phyloP scores from a whole-genome alignment of 352 stramenopile species.

The Phytophthora europaea region DNA sequence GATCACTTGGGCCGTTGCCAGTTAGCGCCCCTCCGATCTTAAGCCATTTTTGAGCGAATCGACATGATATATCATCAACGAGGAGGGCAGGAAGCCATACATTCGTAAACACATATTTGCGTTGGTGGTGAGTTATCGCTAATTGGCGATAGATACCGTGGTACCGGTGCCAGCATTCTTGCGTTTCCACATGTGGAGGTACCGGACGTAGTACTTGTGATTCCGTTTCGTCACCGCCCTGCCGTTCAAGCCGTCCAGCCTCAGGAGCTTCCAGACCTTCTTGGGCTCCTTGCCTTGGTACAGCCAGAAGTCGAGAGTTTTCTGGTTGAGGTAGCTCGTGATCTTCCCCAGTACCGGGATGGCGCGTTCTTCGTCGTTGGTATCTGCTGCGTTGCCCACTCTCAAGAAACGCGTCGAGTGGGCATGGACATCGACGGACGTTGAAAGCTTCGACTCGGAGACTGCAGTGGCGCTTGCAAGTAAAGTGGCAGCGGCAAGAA shows the following conservation, averaged over 20 bases:
- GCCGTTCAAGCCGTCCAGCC: background rate
- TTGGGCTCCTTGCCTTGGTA: conserved; percentile 4
- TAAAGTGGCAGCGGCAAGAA: background rate
- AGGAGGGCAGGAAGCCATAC: too few relatives aligned
- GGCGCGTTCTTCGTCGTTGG: background rate
- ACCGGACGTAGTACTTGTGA: conserved; percentile 6
- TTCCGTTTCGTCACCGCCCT: background rate
- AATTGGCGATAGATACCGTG: background rate
- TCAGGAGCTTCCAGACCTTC: background rate
- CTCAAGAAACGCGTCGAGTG: background rate
- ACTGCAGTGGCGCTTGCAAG: background rate
- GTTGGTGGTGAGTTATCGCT: background rate
- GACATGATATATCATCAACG: too few relatives aligned
- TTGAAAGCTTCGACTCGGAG: background rate
- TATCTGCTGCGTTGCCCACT: background rate
- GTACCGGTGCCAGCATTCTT: background rate
- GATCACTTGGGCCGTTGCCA: background rate
- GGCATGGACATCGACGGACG: background rate
- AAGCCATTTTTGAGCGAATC: background rate
- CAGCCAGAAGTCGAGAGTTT: conserved; percentile 17
- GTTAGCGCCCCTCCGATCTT: background rate
- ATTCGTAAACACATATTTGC: too few relatives aligned
- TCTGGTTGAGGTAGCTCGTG: conserved; percentile 16
- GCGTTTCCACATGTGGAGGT: conserved; percentile 2
- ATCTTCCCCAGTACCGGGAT: conserved; percentile 8